phyloP scores from a whole-genome alignment of 768 basidiomycete genomes.

The Boletus vermiculosoides region DNA sequence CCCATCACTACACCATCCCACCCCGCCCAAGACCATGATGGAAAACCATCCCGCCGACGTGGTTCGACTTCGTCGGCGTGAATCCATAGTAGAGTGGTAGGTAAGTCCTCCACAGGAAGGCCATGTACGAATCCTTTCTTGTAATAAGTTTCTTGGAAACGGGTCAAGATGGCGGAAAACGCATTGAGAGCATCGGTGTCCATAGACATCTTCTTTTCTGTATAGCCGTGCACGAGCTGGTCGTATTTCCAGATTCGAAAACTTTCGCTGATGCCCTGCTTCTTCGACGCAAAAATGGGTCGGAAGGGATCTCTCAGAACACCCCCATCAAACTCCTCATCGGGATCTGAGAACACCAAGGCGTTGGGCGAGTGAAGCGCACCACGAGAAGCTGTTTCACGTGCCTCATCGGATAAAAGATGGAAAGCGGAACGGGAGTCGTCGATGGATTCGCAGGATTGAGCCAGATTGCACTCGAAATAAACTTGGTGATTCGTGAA shows the following conservation, averaged over 20 bases:
- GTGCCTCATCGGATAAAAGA: not conserved
- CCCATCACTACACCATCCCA: not conserved
- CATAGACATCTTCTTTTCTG: not conserved
- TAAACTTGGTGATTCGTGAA: not conserved
- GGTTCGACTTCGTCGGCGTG: not conserved
- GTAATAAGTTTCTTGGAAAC: not conserved
- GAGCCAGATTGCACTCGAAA: not conserved
- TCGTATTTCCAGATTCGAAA: conserved; percentile 1
- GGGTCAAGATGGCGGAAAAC: not conserved
- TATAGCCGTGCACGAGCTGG: not conserved
- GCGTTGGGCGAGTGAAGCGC: not conserved
- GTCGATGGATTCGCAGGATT: conserved; percentile 1
- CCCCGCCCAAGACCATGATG: conserved; percentile 5
- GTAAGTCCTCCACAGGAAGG: conserved; percentile 2
- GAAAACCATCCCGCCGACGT: not conserved
- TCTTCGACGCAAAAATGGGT: not conserved
- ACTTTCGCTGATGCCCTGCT: not conserved
- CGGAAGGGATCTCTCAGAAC: conserved; percentile 1
- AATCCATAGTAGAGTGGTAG: not conserved
- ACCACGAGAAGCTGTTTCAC: not conserved
- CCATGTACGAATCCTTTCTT: not conserved
- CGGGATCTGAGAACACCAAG: not conserved
- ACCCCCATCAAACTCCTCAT: not conserved
- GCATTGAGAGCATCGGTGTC: not conserved
- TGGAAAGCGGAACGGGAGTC: not conserved